Evolutionary conservation across 148 eudicot species (phyloP), one percentile per base, ranked within the genome.

Genomic region (Silene latifolia): DNA sequence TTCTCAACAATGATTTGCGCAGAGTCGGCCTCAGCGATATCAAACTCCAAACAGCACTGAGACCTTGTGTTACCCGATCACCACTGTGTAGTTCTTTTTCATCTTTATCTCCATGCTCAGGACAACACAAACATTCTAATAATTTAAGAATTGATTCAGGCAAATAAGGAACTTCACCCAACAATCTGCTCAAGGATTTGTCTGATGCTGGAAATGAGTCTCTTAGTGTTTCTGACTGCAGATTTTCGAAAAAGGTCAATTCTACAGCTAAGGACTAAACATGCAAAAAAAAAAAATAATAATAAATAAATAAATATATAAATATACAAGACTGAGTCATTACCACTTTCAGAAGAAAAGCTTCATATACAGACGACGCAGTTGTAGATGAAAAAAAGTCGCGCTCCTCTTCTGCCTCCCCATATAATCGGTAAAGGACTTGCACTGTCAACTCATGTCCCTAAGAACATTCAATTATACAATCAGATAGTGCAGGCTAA

Each of bases 41-140:
- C 75, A 95, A 80, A 78, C 87, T 90, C 98, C 98, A 95, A 17
- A 90, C 90, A 78, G 87, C 78, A 78, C 93, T 90, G 19, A 95
- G 98, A 69, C 98, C 98, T 91, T 95, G 98, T 66, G 92, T 88
- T 47, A 95, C 97, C 72, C 96, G 86, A 83, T 95, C 98, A 75
- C 92, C 98, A 83, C 83, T 85, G 44, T 63, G 89, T 79, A 83
- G 72, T 79, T 88, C 98, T 79, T 87, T 87, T 67, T 86, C 98
- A 77, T 87, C 89, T 63, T 81, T 85, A 70, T 83, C 87, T 77
- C 87, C 83, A 82, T 51, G 74, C 72, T 85, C 88, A 79, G 98
- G 98, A 72, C 78, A 90, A 57, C 97, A 92, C 78, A 95, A 81
- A 83, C 83, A 25, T 79, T 88, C 93, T 72, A 95, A 75, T 80